Evolutionary conservation across 306 rosid genomes (phyloP), one percentile per base, ranked within the genome.

Genomic region (Castanea sativa): DNA sequence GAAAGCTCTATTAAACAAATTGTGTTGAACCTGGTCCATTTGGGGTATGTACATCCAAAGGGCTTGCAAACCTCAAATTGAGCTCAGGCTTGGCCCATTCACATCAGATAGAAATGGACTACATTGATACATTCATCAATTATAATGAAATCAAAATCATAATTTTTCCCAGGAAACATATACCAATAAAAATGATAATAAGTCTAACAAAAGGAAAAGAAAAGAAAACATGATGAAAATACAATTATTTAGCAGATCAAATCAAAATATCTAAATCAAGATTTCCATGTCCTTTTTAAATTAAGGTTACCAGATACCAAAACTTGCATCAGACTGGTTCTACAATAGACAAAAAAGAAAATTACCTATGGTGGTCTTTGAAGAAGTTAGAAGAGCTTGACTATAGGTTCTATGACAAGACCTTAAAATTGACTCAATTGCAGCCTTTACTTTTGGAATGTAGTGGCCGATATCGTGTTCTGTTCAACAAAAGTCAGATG

Each of bases 371-470:
- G 96, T 88, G 67, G 96, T 91, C 88, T 79, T 92, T 79, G 99
- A 93, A 86, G 99, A 96, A 61, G 99, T 96, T 81, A 96, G 88
- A 83, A 96, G 99, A 80, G 99, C 99, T 82, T 73, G 97, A 86
- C 97, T 89, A 78, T 83, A 96, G 78, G 93, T 85, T 87, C 81
- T 89, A 81, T 96, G 86, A 76, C 99, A 96, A 55, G 98, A 83
- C 88, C 94, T 90, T 75, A 96, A 72, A 82, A 96, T 96, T 69
- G 91, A 89, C 78, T 96, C 99, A 69, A 96, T 96, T 69, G 99
- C 99, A 75, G 92, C 90, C 92, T 91, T 93, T 80, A 96, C 99
- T 87, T 93, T 96, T 30, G 99, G 98, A 81, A 93, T 90, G 82
- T 96, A 91, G 79, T 96, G 94, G 51, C 97, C 96, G 82, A 96